Percentiles rank a stretch among this genome's conserved stretches.
Conservation (phyloP, 495 filamentous ascomycete species). For the Aspergillus kassunensis region DNA sequence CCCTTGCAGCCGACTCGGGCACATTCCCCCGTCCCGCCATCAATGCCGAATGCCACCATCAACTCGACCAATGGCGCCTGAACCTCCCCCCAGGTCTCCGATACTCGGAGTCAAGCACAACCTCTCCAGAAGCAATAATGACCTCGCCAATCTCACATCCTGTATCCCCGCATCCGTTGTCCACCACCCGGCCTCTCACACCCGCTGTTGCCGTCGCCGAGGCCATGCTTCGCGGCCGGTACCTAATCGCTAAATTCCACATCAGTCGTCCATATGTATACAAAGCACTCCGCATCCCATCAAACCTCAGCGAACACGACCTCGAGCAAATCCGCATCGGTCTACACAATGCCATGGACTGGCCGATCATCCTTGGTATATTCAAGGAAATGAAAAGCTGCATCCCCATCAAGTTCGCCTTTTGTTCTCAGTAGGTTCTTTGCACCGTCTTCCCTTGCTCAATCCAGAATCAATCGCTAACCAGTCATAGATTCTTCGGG, state of each 20-base stretch:
- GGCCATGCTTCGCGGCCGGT: constrained; percentile 43
- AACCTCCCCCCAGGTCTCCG: constrained; percentile 42
- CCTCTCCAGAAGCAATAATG: constrained; percentile 22
- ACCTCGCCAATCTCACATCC: constrained; percentile 20
- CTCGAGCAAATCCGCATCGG: constrained; percentile 42
- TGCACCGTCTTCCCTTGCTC: background rate
- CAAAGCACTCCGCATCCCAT: constrained; percentile 42
- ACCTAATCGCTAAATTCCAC: constrained; percentile 47
- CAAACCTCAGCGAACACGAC: constrained; percentile 40
- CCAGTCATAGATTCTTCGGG: constrained; percentile 49
- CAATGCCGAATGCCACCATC: constrained; percentile 43
- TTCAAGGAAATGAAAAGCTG: constrained; percentile 47
- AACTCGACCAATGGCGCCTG: constrained; percentile 45
- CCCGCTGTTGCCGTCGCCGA: constrained; percentile 42
- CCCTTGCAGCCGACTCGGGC: constrained; percentile 38
- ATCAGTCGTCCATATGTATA: constrained; percentile 47
- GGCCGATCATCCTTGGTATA: constrained; percentile 41
- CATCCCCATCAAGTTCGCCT: constrained; percentile 45
- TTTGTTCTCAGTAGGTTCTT: constrained; percentile 43
- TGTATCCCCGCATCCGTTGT: constrained; percentile 11
- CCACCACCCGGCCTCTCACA: constrained; percentile 26
- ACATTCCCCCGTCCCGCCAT: constrained; percentile 43
- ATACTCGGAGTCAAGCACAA: constrained; percentile 31
- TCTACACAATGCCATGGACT: constrained; percentile 43
- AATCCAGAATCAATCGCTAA: no score